These are phyloP conservation scores for Dactylellina drechsleri DNA, from an alignment of 2,329 filamentous ascomycete species.

Conservation along the genomic window DNA sequence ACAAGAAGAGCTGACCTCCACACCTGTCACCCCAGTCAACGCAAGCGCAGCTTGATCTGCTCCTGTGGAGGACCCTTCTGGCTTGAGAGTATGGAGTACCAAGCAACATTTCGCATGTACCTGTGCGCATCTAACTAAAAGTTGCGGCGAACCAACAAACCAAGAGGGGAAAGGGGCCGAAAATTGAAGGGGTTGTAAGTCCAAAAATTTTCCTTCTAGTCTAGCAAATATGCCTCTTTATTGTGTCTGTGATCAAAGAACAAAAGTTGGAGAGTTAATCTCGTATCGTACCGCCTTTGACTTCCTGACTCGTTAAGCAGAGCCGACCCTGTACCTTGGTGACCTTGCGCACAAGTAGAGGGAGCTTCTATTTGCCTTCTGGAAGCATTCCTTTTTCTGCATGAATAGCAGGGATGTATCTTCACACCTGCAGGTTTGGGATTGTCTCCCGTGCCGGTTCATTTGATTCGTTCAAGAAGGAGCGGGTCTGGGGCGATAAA, in stretches of 20 bases:
- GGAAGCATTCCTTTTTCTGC: slow-evolving; percentile 55
- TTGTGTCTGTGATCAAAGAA: slow-evolving; percentile 18
- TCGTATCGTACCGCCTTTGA: slow-evolving; percentile 46
- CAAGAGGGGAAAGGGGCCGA: slow-evolving; percentile 5
- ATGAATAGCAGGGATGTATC: slow-evolving; percentile 18
- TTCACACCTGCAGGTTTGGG: slow-evolving; percentile 53
- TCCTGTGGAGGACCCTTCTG: slow-evolving; percentile 41
- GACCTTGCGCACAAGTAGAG: slow-evolving; percentile 26
- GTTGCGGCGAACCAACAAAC: slow-evolving; percentile 10
- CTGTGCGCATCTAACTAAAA: slow-evolving; percentile 16
- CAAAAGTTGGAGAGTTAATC: slow-evolving; percentile 31
- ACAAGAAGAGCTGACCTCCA: slow-evolving; percentile 54
- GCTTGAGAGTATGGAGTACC: slow-evolving; percentile 24
- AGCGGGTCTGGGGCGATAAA: slow-evolving; percentile 40
- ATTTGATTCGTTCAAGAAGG: slow-evolving; percentile 55
- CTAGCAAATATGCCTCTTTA: not conserved
- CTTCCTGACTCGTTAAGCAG: slow-evolving; percentile 54
- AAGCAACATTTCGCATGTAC: slow-evolving; percentile 27
- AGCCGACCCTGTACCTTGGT: slow-evolving; percentile 47
- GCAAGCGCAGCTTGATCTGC: slow-evolving; percentile 42
- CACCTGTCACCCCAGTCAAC: slow-evolving; percentile 43
- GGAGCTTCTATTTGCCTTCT: slow-evolving; percentile 53
- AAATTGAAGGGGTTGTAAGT: not conserved
- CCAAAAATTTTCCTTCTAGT: slow-evolving; percentile 4
- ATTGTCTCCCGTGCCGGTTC: slow-evolving; percentile 49